phyloP scores from a whole-genome alignment of 805 yeast genomes.

The Candida insectalens region DNA sequence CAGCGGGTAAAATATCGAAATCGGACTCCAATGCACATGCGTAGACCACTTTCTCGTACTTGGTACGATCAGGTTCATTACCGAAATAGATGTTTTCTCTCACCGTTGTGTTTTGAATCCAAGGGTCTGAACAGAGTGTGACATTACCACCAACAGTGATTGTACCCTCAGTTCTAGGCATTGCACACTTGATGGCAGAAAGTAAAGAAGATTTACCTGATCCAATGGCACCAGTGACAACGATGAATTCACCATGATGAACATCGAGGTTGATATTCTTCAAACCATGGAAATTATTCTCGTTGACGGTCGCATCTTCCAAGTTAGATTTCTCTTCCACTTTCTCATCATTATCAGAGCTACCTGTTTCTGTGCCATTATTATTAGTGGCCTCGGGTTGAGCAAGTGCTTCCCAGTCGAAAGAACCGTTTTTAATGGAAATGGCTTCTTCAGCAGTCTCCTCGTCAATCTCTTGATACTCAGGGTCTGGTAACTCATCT shows the following conservation, averaged over 20 bases:
- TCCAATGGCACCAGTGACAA: conserved; percentile 73
- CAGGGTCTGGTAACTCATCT: conserved; percentile 22
- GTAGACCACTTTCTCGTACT: conserved; percentile 43
- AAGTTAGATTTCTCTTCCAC: neutral
- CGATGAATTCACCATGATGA: conserved; percentile 57
- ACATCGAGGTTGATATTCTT: conserved; percentile 41
- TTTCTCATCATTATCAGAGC: neutral
- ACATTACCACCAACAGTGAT: conserved; percentile 44
- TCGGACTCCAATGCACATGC: conserved; percentile 65
- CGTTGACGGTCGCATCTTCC: conserved; percentile 1
- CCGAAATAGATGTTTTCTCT: conserved; percentile 71
- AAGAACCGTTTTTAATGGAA: conserved; percentile 40
- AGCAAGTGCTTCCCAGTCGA: conserved; percentile 48
- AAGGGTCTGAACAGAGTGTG: conserved; percentile 43
- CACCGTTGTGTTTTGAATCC: conserved; percentile 79
- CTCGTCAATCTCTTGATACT: conserved; percentile 7
- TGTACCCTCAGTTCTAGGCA: conserved; percentile 45
- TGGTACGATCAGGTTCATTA: conserved; percentile 29
- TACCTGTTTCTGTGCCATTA: neutral
- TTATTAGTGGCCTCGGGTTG: too few relatives aligned
- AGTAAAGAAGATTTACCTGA: conserved; percentile 72
- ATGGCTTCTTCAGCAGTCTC: conserved; percentile 29
- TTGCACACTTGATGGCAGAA: conserved; percentile 58
- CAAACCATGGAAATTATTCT: conserved; percentile 26
- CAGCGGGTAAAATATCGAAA: conserved; percentile 58